Percentiles rank a stretch among this genome's conserved stretches.
These are phyloP conservation scores for Heritiera littoralis DNA, from an alignment of 345 rosid genomes.

Conservation along the genomic window DNA sequence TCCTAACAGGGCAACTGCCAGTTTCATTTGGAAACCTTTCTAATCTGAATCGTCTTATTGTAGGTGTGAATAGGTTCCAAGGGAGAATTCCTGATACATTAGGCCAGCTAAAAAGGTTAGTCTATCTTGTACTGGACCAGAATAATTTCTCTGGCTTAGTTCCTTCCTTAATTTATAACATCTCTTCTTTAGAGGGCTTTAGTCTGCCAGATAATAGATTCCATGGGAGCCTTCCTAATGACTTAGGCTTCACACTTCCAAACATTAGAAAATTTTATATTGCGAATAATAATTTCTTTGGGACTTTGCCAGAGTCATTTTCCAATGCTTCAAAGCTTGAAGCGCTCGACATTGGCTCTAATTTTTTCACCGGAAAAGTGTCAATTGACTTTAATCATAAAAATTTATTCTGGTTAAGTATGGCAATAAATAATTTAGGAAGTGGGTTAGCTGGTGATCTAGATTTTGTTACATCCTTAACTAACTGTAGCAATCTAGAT, in stretches of 20 bases:
- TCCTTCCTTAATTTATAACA: neutral
- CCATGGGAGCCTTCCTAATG: neutral
- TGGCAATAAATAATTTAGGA: neutral
- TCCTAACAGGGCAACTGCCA: neutral
- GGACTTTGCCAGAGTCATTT: no score
- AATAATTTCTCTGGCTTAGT: constrained; percentile 7
- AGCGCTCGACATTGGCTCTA: no score
- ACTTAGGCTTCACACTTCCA: constrained; percentile 24
- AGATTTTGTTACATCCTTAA: neutral
- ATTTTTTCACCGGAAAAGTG: neutral
- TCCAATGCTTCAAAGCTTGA: no score
- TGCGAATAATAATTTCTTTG: neutral
- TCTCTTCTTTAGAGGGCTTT: neutral
- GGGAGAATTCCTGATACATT: constrained; percentile 13
- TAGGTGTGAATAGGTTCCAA: neutral
- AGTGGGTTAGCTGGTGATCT: neutral
- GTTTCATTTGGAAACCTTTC: neutral
- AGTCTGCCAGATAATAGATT: neutral
- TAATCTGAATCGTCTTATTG: neutral
- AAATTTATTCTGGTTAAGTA: neutral
- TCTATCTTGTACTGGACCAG: fast-evolving
- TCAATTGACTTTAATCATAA: neutral
- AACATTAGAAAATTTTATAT: neutral
- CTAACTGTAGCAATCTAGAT: neutral
- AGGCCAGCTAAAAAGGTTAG: neutral